These are phyloP conservation scores for Pinus taeda DNA, from an alignment of 75 land plant species.

Conservation along the genomic window DNA sequence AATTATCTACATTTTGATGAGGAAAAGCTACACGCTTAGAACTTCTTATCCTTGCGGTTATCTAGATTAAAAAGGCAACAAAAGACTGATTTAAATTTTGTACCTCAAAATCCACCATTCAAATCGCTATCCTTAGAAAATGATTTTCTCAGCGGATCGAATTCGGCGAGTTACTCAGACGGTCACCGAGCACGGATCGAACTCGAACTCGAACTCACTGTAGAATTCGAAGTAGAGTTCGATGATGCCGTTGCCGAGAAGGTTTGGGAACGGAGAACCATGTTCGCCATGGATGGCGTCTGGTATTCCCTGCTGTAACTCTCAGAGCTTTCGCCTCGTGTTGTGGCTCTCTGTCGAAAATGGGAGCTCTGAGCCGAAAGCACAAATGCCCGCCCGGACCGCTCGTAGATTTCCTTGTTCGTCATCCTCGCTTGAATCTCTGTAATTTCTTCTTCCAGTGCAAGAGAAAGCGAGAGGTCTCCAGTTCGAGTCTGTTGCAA, in stretches of 20 bases:
- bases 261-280: slow-evolving; percentile 27
- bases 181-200: too few species aligned
- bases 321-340: slow-evolving; percentile 14
- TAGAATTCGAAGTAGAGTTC: slow-evolving; percentile 23
- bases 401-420: slow-evolving; percentile 31
- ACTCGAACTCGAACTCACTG: too few species aligned
- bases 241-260: slow-evolving; percentile 19
- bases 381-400: neutral
- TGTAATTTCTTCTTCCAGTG: slow-evolving; percentile 49
- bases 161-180: too few species aligned
- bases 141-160: slow-evolving; percentile 41
- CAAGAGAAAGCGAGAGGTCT: slow-evolving; percentile 30
- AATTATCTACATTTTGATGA: too few species aligned
- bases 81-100: too few species aligned
- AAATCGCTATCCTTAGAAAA: neutral
- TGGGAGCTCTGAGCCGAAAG: too few species aligned
- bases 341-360: too few species aligned
- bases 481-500: slow-evolving; percentile 21
- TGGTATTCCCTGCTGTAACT: slow-evolving; percentile 11
- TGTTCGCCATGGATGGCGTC: slow-evolving; percentile 4
- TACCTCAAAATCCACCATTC: too few species aligned
- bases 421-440: slow-evolving; percentile 43
- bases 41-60: too few species aligned
- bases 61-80: too few species aligned
- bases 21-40: too few species aligned